These are phyloP conservation scores for Dactylellina drechsleri DNA, from an alignment of 2,329 filamentous ascomycete species.

Conservation along the genomic window DNA sequence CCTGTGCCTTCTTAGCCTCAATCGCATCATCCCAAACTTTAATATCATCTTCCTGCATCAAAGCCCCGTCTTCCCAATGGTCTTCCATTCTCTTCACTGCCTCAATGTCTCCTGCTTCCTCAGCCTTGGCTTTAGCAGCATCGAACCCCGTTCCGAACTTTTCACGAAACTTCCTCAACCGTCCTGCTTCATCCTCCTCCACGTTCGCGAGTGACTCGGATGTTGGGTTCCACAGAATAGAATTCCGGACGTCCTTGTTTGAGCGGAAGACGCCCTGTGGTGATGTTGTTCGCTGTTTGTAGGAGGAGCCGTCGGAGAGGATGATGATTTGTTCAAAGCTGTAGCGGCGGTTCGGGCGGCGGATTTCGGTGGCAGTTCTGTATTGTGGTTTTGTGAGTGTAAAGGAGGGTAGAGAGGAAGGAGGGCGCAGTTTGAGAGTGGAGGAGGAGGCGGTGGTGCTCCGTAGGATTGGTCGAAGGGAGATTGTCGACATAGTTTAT, in stretches of 20 bases:
- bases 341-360: conserved; percentile 90
- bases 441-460: conserved; percentile 21
- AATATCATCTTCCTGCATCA: conserved; percentile 39
- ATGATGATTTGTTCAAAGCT: conserved; percentile 97
- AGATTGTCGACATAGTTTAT: conserved; percentile 53
- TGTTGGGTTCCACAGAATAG: conserved; percentile 87
- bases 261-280: conserved; percentile 71
- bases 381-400: conserved; percentile 73
- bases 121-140: conserved; percentile 61
- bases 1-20: conserved; percentile 18
- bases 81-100: conserved; percentile 27
- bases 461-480: conserved; percentile 55
- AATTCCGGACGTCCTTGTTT: conserved; percentile 87
- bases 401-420: conserved; percentile 12
- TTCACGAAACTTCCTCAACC: conserved; percentile 83
- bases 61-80: conserved; percentile 23
- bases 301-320: conserved; percentile 89
- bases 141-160: conserved; percentile 89
- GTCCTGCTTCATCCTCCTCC: conserved; percentile 93
- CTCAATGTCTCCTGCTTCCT: conserved; percentile 31
- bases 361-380: conserved; percentile 76
- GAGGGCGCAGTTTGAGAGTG: conserved; percentile 13
- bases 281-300: conserved; percentile 79
- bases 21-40: conserved; percentile 37
- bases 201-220: conserved; percentile 83